Evolutionary conservation across 805 yeast genomes (phyloP).

Genomic region (Schwanniomyces polymorphus): DNA sequence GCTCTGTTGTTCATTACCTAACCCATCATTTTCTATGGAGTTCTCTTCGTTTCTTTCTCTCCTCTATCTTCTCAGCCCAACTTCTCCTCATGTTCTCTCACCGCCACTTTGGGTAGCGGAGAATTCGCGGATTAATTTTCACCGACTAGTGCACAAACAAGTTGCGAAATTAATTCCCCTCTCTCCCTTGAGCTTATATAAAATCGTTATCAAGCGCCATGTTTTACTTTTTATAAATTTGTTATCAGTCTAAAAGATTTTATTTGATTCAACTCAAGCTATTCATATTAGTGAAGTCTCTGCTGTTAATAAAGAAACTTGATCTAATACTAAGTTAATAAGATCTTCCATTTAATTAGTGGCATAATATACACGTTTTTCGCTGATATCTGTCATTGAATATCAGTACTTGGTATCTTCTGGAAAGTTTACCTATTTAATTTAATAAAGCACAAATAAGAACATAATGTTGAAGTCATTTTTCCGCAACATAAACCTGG

Average conservation of each 20-base stretch:
- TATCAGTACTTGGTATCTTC: neutral
- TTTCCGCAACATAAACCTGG: conserved; percentile 5
- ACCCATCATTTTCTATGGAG: neutral
- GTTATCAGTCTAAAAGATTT: neutral
- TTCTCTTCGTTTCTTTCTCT: neutral
- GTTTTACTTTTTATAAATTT: neutral
- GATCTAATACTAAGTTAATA: neutral
- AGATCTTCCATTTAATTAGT: neutral
- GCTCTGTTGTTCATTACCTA: neutral
- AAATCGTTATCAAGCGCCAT: neutral
- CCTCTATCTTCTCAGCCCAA: neutral
- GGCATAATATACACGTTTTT: neutral
- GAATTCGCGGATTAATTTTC: conserved; percentile 5
- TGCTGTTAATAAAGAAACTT: neutral
- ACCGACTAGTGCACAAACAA: conserved; percentile 1
- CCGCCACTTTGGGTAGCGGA: conserved; percentile 4
- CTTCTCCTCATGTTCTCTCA: neutral
- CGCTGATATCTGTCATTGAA: neutral
- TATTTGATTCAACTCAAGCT: neutral
- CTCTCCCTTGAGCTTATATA: neutral
- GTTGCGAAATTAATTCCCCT: conserved; percentile 2
- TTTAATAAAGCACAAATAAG: neutral
- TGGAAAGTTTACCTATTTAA: neutral
- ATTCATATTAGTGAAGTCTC: neutral
- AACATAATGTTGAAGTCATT: conserved; percentile 8